phyloP scores from a whole-genome alignment of 2,329 filamentous ascomycete genomes.

The Fusarium gaditjirri region DNA sequence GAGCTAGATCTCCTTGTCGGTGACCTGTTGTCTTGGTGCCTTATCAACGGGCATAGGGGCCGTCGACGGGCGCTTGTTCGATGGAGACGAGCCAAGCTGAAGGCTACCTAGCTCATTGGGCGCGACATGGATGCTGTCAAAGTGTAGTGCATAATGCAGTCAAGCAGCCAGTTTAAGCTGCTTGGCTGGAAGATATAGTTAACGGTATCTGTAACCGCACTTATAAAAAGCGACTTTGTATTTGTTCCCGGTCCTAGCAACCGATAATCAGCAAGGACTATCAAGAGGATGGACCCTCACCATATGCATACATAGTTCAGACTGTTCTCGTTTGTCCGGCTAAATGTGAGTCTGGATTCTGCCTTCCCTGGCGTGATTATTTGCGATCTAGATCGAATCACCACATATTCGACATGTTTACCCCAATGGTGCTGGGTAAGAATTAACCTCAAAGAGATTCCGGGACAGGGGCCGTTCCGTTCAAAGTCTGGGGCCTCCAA shows the following conservation, averaged over 20 bases:
- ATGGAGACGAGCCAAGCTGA: constrained; percentile 23
- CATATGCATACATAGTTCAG: not conserved
- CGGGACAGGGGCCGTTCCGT: constrained; percentile 18
- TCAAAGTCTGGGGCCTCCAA: constrained; percentile 11
- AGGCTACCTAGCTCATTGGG: not conserved
- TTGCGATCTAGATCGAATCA: constrained; percentile 10
- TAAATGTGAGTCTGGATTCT: constrained; percentile 25
- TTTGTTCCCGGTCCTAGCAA: constrained; percentile 20
- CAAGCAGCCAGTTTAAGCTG: not conserved
- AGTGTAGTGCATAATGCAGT: constrained; percentile 2
- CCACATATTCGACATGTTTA: constrained; percentile 1
- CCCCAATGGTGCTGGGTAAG: constrained; percentile 6
- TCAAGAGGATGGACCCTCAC: constrained; percentile 11
- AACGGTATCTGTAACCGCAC: not conserved
- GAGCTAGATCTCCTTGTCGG: constrained; percentile 15
- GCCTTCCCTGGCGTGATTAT: constrained; percentile 6
- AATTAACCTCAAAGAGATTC: constrained; percentile 12
- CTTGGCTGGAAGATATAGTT: constrained; percentile 1
- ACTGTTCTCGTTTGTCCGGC: constrained; percentile 34
- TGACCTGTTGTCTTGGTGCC: constrained; percentile 18
- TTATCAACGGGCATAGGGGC: constrained; percentile 17
- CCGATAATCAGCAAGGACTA: constrained; percentile 21
- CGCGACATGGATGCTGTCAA: not conserved
- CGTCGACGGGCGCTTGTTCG: constrained; percentile 24
- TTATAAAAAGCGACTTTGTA: constrained; percentile 4